These are phyloP conservation scores for Choricystis sp. DNA, from an alignment of 139 green algal genomes.

Conservation along the genomic window DNA sequence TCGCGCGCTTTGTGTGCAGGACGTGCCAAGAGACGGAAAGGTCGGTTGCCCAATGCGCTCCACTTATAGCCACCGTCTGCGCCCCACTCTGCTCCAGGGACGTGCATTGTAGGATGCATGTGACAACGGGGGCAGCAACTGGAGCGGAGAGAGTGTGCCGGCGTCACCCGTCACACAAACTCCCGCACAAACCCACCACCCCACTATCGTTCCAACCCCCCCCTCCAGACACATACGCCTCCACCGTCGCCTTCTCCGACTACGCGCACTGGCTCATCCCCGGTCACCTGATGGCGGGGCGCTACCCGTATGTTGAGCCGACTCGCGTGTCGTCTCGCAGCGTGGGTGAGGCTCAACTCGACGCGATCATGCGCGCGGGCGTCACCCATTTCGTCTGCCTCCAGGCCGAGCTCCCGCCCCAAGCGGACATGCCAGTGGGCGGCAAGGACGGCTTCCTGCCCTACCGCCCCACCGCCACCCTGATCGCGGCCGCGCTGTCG, in stretches of 20 bases:
- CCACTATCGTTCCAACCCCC: neutral
- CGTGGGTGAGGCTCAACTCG: constrained; percentile 48
- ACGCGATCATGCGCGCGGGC: constrained; percentile 38
- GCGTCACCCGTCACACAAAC: no score
- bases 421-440: constrained; percentile 45
- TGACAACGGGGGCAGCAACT: no score
- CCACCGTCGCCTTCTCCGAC: constrained; percentile 27
- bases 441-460: constrained; percentile 64
- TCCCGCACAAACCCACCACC: no score
- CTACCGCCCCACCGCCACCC: constrained; percentile 46
- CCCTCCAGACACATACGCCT: constrained; percentile 33
- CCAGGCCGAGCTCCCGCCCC: constrained; percentile 58
- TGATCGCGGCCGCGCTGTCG: constrained; percentile 19
- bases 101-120: no score
- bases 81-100: no score
- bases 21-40: no score
- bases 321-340: constrained; percentile 27
- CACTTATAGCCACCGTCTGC: no score
- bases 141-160: no score
- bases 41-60: no score
- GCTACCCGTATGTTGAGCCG: constrained; percentile 71
- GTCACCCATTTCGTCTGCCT: constrained; percentile 61
- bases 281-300: constrained; percentile 50
- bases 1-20: no score
- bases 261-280: constrained; percentile 78